A percentile compares a stretch with the other conserved stretches of the same genome.
Evolutionary conservation across 225 moss, liverwort and hornwort species (phyloP).

Genomic region (Anthoceros angustus): DNA sequence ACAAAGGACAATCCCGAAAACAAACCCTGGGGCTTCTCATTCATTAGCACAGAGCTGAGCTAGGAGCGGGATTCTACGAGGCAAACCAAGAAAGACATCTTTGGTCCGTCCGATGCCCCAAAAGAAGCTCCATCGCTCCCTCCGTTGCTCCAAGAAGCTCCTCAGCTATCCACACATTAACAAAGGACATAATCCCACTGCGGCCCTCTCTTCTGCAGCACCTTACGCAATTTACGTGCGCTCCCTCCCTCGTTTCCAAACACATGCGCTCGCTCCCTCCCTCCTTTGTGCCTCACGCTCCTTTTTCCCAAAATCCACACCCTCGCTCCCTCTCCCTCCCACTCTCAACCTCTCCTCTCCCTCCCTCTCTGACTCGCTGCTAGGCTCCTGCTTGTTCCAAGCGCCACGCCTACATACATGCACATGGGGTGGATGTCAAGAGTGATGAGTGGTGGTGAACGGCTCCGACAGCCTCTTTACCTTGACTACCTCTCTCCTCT

Average conservation of each 20-base stretch:
- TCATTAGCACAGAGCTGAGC: constrained; percentile 50
- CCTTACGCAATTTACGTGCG: constrained; percentile 28
- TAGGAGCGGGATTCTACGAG: constrained; percentile 80
- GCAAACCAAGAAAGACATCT: constrained; percentile 87
- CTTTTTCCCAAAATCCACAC: constrained; percentile 5
- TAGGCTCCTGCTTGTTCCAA: constrained; percentile 52
- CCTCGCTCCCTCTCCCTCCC: constrained; percentile 20
- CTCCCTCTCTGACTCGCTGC: constrained; percentile 18
- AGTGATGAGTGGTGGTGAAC: constrained; percentile 20
- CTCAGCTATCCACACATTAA: constrained; percentile 84
- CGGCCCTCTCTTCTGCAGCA: constrained; percentile 40
- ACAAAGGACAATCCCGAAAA: constrained; percentile 9
- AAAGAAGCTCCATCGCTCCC: constrained; percentile 88
- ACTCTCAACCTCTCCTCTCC: constrained; percentile 14
- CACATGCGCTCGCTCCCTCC: constrained; percentile 4
- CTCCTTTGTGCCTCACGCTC: constrained; percentile 5
- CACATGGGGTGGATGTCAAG: constrained; percentile 45
- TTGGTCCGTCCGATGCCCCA: constrained; percentile 83
- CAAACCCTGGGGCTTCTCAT: constrained; percentile 25
- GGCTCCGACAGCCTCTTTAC: constrained; percentile 42
- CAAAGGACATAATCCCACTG: constrained; percentile 63
- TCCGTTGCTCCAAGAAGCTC: constrained; percentile 92
- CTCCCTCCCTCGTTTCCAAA: constrained; percentile 13
- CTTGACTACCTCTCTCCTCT: constrained; percentile 43
- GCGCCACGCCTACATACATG: constrained; percentile 63